phyloP scores from a whole-genome alignment of 768 basidiomycete species.

The Ramaria rubella region DNA sequence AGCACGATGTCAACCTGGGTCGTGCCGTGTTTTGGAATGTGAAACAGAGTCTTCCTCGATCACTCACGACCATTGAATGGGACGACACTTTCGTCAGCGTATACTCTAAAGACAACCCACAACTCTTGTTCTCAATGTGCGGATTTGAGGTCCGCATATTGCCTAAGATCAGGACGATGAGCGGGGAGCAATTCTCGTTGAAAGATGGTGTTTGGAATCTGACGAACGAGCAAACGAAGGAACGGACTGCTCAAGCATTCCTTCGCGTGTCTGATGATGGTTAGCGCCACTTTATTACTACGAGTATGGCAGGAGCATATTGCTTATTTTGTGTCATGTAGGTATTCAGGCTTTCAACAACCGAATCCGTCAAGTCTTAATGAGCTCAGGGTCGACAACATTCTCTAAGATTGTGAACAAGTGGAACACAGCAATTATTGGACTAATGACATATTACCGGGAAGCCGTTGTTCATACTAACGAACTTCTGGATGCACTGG shows the following conservation, averaged over 20 bases:
- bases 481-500: slow-evolving; percentile 89
- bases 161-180: slow-evolving; percentile 91
- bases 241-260: slow-evolving; percentile 97
- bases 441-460: slow-evolving; percentile 96
- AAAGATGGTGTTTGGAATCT: slow-evolving; percentile 97
- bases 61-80: slow-evolving; percentile 98
- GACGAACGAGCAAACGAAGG: slow-evolving; percentile 95
- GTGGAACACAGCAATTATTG: slow-evolving; percentile 94
- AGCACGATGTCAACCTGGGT: slow-evolving; percentile 98
- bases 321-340: slow-evolving; percentile 21
- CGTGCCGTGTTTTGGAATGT: slow-evolving; percentile 99
- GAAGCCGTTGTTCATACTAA: slow-evolving; percentile 97
- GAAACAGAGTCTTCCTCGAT: slow-evolving; percentile 91
- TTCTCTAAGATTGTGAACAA: slow-evolving; percentile 99
- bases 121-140: slow-evolving; percentile 95
- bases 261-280: slow-evolving; percentile 95
- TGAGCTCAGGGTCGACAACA: slow-evolving; percentile 98
- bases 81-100: slow-evolving; percentile 97
- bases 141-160: slow-evolving; percentile 98
- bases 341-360: slow-evolving; percentile 97
- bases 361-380: slow-evolving; percentile 90
- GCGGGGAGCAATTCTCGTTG: slow-evolving; percentile 94
- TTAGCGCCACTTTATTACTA: slow-evolving; percentile 18
- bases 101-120: slow-evolving; percentile 96
- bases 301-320: slow-evolving; percentile 1